These are phyloP conservation scores for Trametes cubensis DNA, from an alignment of 768 basidiomycete genomes.

Conservation along the genomic window DNA sequence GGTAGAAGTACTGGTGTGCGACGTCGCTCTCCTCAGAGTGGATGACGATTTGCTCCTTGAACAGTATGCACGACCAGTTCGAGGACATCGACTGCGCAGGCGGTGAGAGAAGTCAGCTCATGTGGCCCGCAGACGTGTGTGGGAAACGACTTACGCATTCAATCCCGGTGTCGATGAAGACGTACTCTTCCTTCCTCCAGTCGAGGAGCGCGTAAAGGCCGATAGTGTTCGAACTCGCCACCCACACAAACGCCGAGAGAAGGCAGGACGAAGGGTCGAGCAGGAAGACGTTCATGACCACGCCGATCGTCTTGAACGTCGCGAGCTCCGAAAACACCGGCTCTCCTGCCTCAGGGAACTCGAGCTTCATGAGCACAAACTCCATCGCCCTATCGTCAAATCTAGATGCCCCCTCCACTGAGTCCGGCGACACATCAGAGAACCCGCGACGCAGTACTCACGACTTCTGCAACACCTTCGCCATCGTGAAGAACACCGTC, in stretches of 20 bases:
- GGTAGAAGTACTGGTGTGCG: slow-evolving; percentile 73
- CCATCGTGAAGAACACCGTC: slow-evolving; percentile 77
- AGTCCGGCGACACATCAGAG: neutral
- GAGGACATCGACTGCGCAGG: slow-evolving; percentile 57
- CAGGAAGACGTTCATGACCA: slow-evolving; percentile 79
- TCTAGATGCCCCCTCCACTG: slow-evolving; percentile 10
- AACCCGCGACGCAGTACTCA: slow-evolving; percentile 11
- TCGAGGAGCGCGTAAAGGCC: slow-evolving; percentile 67
- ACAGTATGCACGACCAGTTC: slow-evolving; percentile 78
- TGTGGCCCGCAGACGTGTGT: slow-evolving; percentile 1
- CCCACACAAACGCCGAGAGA: slow-evolving; percentile 72
- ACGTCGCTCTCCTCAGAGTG: slow-evolving; percentile 71
- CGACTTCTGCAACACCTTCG: slow-evolving; percentile 49
- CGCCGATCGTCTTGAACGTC: slow-evolving; percentile 63
- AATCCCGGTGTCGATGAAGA: slow-evolving; percentile 74
- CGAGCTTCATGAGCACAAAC: slow-evolving; percentile 69
- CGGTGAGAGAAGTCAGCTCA: neutral
- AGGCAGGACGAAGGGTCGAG: slow-evolving; percentile 64
- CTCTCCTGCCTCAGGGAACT: slow-evolving; percentile 48
- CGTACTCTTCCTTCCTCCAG: slow-evolving; percentile 66
- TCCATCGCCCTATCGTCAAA: slow-evolving; percentile 65
- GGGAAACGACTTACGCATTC: slow-evolving; percentile 59
- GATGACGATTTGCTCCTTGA: slow-evolving; percentile 68
- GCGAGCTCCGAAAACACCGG: slow-evolving; percentile 64
- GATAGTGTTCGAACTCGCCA: slow-evolving; percentile 53